These are phyloP conservation scores for Apiospora arundinis DNA, from an alignment of 2,329 filamentous ascomycete species.

Conservation along the genomic window DNA sequence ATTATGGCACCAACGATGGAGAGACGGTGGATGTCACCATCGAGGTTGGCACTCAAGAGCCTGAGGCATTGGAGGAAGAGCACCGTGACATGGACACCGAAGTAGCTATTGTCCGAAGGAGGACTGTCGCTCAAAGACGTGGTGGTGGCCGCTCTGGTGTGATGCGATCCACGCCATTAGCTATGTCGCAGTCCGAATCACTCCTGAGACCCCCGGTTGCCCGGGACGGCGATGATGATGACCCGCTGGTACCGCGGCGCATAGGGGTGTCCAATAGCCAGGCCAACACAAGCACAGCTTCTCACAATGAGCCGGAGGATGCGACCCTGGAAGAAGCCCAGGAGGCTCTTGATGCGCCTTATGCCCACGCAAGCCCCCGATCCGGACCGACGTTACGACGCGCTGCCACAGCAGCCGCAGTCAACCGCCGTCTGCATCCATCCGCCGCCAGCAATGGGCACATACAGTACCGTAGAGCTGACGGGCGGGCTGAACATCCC, in stretches of 20 bases:
- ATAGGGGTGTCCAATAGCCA: constrained; percentile 35
- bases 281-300: constrained; percentile 26
- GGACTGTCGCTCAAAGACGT: constrained; percentile 72
- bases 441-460: constrained; percentile 58
- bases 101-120: constrained; percentile 77
- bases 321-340: constrained; percentile 60
- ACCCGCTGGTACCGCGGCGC: constrained; percentile 32
- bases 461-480: constrained; percentile 70
- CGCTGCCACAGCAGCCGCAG: constrained; percentile 77
- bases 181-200: constrained; percentile 37
- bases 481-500: constrained; percentile 74
- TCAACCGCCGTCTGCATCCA: constrained; percentile 71
- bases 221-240: not conserved
- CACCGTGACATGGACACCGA: constrained; percentile 77
- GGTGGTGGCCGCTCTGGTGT: constrained; percentile 55
- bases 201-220: constrained; percentile 41
- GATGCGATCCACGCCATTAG: constrained; percentile 56
- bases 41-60: constrained; percentile 74
- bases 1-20: constrained; percentile 65
- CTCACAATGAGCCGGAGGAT: constrained; percentile 49
- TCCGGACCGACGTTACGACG: constrained; percentile 74
- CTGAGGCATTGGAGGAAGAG: constrained; percentile 76
- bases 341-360: constrained; percentile 72
- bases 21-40: constrained; percentile 66
- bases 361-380: constrained; percentile 74